Evolutionary conservation across 2,329 filamentous ascomycete genomes (phyloP), one percentile per base, ranked within the genome.

Genomic region (Sarocladium brachiariae): DNA sequence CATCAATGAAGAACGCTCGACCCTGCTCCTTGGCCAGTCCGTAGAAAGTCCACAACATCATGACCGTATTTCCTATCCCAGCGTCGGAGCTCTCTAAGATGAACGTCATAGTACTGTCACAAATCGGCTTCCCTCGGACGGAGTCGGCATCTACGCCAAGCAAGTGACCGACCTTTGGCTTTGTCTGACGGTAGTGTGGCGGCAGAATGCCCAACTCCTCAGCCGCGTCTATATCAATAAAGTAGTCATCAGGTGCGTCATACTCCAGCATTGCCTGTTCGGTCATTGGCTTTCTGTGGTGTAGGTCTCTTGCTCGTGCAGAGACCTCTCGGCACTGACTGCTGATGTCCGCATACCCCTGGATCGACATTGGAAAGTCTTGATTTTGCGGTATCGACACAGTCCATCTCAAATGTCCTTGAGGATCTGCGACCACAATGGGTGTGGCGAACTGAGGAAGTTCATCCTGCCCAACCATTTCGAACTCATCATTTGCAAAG

Each of bases 31-130:
- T 75, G 2, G 89, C 88, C 50, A 95, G 69, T 3, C 87, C 87
- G 62, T 93, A 95, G 23, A 88, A 84, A 59, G 86, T 85, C 89
- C 89, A 96, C 51, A 95, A 63, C 61, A 84, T 78, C 77, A 95
- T 83, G 53, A 96, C 67, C 1, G 85, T 82, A 56, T 81, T 83
- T 5, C 89, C 89, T 9, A 95, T 72, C 2, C 89, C 89, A 2
- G 87, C 87, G 59, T 92, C 83, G 3, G 77, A 67, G 7, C 66
- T 77, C 61, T 92, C 87, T 59, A 95, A 73, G 2, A 90, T 78
- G 63, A 86, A 93, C 0, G 87, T 95, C 68, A 95, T 71, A 53
- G 80, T 87, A 56, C 67, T 81, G 43, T 81, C 72, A 68, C 89
- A 95, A 14, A 84, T 69, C 9, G 79, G 73, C 51, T 71, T 70